Evolutionary conservation across 2,329 filamentous ascomycete genomes (phyloP), one percentile per base, ranked within the genome.

Genomic region (Sarocladium oryzae): DNA sequence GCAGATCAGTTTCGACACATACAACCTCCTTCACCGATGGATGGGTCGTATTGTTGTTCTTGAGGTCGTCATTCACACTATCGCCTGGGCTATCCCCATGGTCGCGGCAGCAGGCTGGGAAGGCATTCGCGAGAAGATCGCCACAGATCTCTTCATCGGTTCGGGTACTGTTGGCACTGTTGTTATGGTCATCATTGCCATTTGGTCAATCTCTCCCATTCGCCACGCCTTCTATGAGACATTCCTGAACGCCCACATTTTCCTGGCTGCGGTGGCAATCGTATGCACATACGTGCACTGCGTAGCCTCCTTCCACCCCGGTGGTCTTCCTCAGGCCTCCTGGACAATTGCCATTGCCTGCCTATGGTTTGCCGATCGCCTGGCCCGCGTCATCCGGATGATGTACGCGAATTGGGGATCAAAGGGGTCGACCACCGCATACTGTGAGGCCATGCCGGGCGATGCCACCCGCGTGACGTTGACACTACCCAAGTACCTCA

Each of bases 141-240:
- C 71, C 10, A 69, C 74, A 51, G 79, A 83, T 58, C 70, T 73
- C 11, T 92, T 90, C 61, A 82, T 89, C 53, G 68, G 69, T 26
- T 85, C 81, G 33, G 86, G 85, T 38, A 76, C 81, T 60, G 70
- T 84, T 23, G 84, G 77, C 41, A 78, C 73, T 2, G 65, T 79
- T 46, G 76, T 79, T 33, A 79, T 96, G 63, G 59, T 80, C 36
- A 64, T 87, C 40, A 74, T 97, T 41, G 62, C 87, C 51, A 61
- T 95, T 49, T 73, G 85, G 24, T 85, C 89, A 9, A 72, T 87
- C 51, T 92, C 89, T 2, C 86, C 90, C 0, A 64, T 99, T 49
- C 85, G 93, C 55, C 92, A 96, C 67, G 90, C 91, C 35, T 96
- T 96, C 66, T 99, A 99, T 72, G 93, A 99, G 71, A 95, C 89